Base-by-base conservation (phyloP, 768 basidiomycete genomes). In the Mycena maculata region DNA sequence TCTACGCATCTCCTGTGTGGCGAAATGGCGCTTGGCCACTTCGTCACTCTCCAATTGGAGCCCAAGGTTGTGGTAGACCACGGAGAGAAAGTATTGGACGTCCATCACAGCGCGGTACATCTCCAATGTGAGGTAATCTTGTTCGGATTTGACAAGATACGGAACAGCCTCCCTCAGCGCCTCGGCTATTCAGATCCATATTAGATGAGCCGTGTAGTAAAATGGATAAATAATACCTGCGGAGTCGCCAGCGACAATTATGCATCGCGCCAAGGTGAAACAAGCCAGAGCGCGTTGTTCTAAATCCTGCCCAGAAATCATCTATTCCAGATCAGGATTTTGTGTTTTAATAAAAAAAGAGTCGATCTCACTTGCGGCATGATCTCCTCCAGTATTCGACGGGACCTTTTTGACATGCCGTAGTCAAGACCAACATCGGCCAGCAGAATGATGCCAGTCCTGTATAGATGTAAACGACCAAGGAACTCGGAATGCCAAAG, bases 401-500 rank as follows among this genome's bases (percentile, higher is more conserved):
- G 82, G 62, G 88, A 89, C 65, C 87, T 84, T 72, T 87, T 86
- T 16, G 90, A 85, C 86, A 94, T 88, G 18, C 89, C 90, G 73
- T 92, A 91, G 71, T 94, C 92, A 22, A 95, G 78, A 10, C 89
- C 88, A 66, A 93, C 78, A 72, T 96, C 94, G 1, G 94, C 94
- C 22, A 95, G 84, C 33, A 94, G 75, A 65, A 92, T 84, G 33
- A 92, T 83, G 0, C 87, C 90, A 4, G 88, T 86, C 61, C 94
- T 84, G 72, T 95, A 92, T 25, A 88, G 75, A 18, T 84, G 83
- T 72, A 89, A 86, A 60, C 90, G 86, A 58, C 88, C 87, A 59
- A 92, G 86, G 74, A 92, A 93, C 76, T 95, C 93, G 0, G 93
- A 87, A 64, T 91, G 84, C 92, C 93, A 95, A 39, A 95, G 76